phyloP scores from a whole-genome alignment of 2,329 filamentous ascomycete species.

The Ceratocystis harringtonii region DNA sequence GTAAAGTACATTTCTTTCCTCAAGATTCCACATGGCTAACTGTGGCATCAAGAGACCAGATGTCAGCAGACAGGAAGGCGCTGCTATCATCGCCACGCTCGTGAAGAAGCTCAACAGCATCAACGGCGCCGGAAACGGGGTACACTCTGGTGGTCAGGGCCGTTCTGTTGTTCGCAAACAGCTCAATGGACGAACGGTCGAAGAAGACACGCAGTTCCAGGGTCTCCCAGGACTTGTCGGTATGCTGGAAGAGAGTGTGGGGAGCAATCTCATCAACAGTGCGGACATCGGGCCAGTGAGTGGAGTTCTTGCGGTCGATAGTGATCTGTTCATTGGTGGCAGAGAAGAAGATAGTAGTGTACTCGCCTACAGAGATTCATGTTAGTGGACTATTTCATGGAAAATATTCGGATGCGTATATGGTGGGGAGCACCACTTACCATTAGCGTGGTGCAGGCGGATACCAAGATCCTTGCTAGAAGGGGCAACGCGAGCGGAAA shows the following conservation, averaged over 20 bases:
- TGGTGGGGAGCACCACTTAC: neutral
- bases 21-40: constrained; percentile 4
- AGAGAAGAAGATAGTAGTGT: constrained; percentile 19
- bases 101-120: constrained; percentile 18
- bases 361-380: constrained; percentile 9
- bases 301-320: constrained; percentile 18
- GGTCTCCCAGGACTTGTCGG: constrained; percentile 17
- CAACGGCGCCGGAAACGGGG: constrained; percentile 17
- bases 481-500: constrained; percentile 6
- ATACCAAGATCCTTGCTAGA: constrained; percentile 10
- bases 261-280: constrained; percentile 14
- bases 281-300: constrained; percentile 14
- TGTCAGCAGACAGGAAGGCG: constrained; percentile 12
- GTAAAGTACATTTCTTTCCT: neutral
- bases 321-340: constrained; percentile 17
- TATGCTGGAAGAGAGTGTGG: constrained; percentile 15
- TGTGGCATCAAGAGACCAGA: constrained; percentile 12
- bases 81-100: neutral
- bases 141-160: constrained; percentile 20
- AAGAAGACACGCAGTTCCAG: constrained; percentile 19
- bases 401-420: neutral
- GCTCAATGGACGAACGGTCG: constrained; percentile 20
- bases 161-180: constrained; percentile 20
- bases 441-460: constrained; percentile 14
- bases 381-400: neutral